These are phyloP conservation scores for Aspergillus unguis DNA, from an alignment of 2,329 filamentous ascomycete species.

Conservation along the genomic window DNA sequence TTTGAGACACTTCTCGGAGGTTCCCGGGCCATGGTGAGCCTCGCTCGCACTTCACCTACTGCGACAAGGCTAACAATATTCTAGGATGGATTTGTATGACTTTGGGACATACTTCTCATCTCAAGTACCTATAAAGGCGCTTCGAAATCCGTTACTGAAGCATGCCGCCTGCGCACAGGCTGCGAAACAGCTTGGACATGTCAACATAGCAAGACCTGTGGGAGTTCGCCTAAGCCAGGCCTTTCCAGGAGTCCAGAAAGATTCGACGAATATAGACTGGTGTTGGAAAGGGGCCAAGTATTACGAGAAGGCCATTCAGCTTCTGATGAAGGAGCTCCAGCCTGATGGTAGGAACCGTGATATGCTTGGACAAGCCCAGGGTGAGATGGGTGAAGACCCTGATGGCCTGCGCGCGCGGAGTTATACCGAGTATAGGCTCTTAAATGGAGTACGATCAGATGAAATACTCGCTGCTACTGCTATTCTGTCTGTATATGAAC, in stretches of 20 bases:
- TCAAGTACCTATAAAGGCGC: conserved; percentile 58
- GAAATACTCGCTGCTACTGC: conserved; percentile 64
- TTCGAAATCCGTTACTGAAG: conserved; percentile 46
- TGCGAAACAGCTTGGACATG: conserved; percentile 58
- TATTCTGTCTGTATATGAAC: conserved; percentile 65
- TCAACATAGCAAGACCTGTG: conserved; percentile 52
- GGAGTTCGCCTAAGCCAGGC: conserved; percentile 47
- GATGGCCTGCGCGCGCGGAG: conserved; percentile 42
- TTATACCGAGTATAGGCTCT: conserved; percentile 44
- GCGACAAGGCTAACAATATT: conserved; percentile 12
- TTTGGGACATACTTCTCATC: conserved; percentile 59
- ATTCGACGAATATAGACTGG: conserved; percentile 53
- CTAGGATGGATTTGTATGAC: conserved; percentile 46
- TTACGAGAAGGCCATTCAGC: conserved; percentile 61
- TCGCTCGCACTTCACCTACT: not conserved
- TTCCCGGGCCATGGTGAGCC: conserved; percentile 55
- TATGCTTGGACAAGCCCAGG: conserved; percentile 35
- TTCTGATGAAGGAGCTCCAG: conserved; percentile 48
- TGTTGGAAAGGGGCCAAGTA: conserved; percentile 61
- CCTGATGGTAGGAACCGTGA: conserved; percentile 37
- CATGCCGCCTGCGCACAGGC: conserved; percentile 59
- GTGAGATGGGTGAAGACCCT: conserved; percentile 30
- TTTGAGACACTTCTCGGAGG: conserved; percentile 59
- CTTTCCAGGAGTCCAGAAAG: conserved; percentile 53
- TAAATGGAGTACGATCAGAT: conserved; percentile 46